Evolutionary conservation across 768 basidiomycete species (phyloP).

Genomic region (Sistotremastrum suecicum): DNA sequence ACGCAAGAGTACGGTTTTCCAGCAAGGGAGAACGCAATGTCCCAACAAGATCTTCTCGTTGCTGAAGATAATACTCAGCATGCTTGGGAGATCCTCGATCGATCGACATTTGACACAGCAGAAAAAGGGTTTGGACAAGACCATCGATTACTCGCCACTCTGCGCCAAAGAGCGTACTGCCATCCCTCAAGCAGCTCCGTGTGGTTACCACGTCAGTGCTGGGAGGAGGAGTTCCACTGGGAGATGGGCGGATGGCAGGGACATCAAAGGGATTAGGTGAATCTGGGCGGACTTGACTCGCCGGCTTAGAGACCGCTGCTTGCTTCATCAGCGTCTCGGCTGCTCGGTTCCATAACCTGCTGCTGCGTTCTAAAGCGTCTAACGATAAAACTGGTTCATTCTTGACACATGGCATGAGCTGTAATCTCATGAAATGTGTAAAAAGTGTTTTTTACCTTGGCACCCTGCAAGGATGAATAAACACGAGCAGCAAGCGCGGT

Average conservation of each 20-base stretch:
- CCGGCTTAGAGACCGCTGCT: too few species aligned
- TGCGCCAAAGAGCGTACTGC: too few species aligned
- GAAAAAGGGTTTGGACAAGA: slow-evolving; percentile 50
- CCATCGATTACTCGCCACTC: slow-evolving; percentile 71
- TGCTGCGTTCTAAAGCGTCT: slow-evolving; percentile 46
- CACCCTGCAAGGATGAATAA: slow-evolving; percentile 53
- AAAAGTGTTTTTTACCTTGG: slow-evolving; percentile 30
- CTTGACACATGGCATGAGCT: slow-evolving; percentile 21
- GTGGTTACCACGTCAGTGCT: too few species aligned
- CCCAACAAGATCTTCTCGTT: slow-evolving; percentile 60
- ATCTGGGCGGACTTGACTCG: too few species aligned
- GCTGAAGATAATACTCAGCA: slow-evolving; percentile 70
- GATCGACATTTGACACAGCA: slow-evolving; percentile 50
- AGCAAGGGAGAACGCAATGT: slow-evolving; percentile 54
- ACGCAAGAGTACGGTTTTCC: slow-evolving; percentile 47
- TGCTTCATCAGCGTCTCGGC: slow-evolving; percentile 47
- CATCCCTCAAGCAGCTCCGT: too few species aligned
- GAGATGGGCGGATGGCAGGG: too few species aligned
- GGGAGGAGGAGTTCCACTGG: too few species aligned
- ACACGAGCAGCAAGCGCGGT: slow-evolving; percentile 61
- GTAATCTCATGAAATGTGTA: background rate
- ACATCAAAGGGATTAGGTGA: too few species aligned
- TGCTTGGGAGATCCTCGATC: slow-evolving; percentile 71
- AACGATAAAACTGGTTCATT: slow-evolving; percentile 46
- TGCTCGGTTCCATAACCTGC: slow-evolving; percentile 74